Base-by-base conservation (phyloP, 2,329 filamentous ascomycete species). In the Alternaria brassicae region DNA sequence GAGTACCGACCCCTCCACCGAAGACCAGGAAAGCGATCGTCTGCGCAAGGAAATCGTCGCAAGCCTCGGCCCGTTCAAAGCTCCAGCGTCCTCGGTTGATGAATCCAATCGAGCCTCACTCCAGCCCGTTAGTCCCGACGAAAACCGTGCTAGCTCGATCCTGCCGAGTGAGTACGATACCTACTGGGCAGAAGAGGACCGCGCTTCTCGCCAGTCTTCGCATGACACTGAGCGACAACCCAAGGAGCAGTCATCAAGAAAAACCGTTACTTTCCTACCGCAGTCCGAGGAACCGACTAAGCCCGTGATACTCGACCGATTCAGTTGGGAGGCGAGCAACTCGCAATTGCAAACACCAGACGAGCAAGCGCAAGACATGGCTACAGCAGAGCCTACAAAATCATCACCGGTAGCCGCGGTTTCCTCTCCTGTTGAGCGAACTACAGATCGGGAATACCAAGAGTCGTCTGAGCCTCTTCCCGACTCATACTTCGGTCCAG, bases 21-120 rank as follows among this genome's bases (percentile, higher is more conserved):
- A 86, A 28, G 81, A 88, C 58, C 86, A 89, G 65, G 90, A 92
- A 69, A 92, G 86, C 68, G 91, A 93, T 65, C 82, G 85, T 56
- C 75, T 93, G 45, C 84, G 88, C 27, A 89, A 91, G 59, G 91
- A 93, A 68, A 93, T 93, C 54, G 87, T 92, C 53, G 87, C 86
- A 58, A 90, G 87, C 40, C 80, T 93, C 2, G 72, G 58, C 37
- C 74, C 88, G 0, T 72, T 80, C 12, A 64, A 63, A 49, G 62
- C 63, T 34, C 62, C 65, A 12, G 65, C 61, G n/a, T 60, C 60
- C 9, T 60, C 66, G 30, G 57, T 51, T 15, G 41, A 52, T 21
- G 68, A 72, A 25, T 50, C 67, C 1, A 70, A 72, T 19, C 56
- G 64, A 19, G 48, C 59, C 30, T 71, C 77, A 5, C 60, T 77